Evolutionary conservation across 1,139 yeast genomes (phyloP).

Genomic region (Saccharomyces hybrid): DNA sequence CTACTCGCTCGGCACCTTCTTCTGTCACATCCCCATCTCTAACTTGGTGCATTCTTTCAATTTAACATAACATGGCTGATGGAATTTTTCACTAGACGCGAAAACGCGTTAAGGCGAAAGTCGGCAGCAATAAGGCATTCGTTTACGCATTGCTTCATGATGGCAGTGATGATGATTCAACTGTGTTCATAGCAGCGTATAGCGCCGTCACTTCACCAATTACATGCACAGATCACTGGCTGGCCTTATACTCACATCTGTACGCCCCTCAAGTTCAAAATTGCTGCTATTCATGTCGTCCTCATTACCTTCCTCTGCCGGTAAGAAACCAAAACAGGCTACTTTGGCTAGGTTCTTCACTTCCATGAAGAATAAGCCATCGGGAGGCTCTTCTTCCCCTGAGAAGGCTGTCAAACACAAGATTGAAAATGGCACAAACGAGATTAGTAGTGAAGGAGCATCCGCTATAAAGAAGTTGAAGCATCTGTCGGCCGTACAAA

Average conservation of each 20-base stretch:
- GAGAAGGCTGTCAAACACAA: conserved; percentile 2
- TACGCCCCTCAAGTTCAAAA: not conserved
- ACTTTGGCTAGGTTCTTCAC: conserved; percentile 26
- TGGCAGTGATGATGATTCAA: not conserved
- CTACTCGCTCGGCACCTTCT: not conserved
- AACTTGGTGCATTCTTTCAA: not conserved
- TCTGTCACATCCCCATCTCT: not conserved
- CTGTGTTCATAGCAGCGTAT: not conserved
- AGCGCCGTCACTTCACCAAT: not conserved
- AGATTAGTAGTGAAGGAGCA: not conserved
- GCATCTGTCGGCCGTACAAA: not conserved
- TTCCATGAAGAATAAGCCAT: conserved; percentile 12
- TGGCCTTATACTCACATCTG: not conserved
- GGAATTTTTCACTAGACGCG: conserved; percentile 1
- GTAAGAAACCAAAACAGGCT: conserved; percentile 20
- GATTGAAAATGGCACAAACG: not conserved
- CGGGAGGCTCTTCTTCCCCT: not conserved
- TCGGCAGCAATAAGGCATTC: conserved; percentile 1
- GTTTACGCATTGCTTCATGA: not conserved
- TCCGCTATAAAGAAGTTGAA: conserved; percentile 1
- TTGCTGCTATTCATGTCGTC: conserved; percentile 6
- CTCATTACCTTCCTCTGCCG: conserved; percentile 2
- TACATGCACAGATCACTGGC: not conserved
- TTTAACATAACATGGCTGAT: not conserved
- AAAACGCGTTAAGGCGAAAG: not conserved